These are phyloP conservation scores for Russula lepida DNA, from an alignment of 768 basidiomycete genomes.

Conservation along the genomic window DNA sequence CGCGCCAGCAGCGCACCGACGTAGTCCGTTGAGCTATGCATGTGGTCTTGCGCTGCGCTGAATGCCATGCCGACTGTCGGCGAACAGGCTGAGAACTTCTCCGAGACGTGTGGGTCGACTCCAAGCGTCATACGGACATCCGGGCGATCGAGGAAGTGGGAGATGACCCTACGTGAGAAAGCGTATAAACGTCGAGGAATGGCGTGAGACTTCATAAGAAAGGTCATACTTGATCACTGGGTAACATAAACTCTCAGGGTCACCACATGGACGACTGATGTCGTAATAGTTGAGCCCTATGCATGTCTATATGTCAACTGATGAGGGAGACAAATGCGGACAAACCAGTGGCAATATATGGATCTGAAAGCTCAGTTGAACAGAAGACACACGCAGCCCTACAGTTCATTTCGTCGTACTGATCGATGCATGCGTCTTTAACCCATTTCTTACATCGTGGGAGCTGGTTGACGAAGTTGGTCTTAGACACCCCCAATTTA, in stretches of 20 bases:
- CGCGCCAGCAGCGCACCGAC: constrained; percentile 47
- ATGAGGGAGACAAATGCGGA: not conserved
- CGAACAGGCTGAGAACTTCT: constrained; percentile 37
- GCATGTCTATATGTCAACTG: constrained; percentile 17
- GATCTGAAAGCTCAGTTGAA: constrained; percentile 20
- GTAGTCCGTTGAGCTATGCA: constrained; percentile 31
- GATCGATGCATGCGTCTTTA: constrained; percentile 35
- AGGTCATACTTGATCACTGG: constrained; percentile 37
- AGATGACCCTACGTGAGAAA: constrained; percentile 38
- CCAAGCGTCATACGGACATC: constrained; percentile 49
- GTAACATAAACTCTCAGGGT: constrained; percentile 49
- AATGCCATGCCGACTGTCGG: constrained; percentile 44
- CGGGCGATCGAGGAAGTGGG: constrained; percentile 52
- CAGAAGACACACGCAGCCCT: constrained; percentile 36
- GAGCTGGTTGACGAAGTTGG: constrained; percentile 24
- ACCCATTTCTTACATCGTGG: constrained; percentile 39
- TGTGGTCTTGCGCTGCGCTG: constrained; percentile 33
- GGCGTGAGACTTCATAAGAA: not conserved
- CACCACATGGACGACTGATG: constrained; percentile 52
- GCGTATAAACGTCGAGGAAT: not conserved
- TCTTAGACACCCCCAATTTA: not conserved
- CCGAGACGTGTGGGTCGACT: constrained; percentile 40
- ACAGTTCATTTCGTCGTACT: constrained; percentile 38
- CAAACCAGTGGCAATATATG: constrained; percentile 27
- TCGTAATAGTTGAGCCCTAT: constrained; percentile 52